Evolutionary conservation across 179 eudicot genomes (phyloP), one percentile per base, ranked within the genome.

Genomic region (Camellia oleifera): DNA sequence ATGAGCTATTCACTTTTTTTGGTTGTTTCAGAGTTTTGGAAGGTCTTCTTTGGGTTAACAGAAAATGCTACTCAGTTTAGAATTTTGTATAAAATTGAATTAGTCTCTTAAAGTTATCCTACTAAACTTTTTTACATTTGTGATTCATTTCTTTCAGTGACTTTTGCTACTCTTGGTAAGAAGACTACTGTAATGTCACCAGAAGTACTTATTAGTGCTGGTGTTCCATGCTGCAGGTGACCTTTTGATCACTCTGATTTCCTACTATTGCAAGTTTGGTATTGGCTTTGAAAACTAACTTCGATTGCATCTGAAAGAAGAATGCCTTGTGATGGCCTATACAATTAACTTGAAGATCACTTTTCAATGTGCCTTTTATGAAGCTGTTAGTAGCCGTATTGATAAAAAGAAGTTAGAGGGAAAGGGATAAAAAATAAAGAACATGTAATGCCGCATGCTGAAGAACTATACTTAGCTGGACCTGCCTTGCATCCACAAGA

Each of bases 211-310:
- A 74, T 91, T 71, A 84, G 76, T 75, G 94, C 98, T 32, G 99
- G 99, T 76, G 89, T 96, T 78, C 98, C 99, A 57, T 96, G 98
- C 84, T 96, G 99, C 99, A 96, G 99, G 99, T 96, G 80, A 88
- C 79, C 61, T 77, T 65, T 62, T n/a, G 53, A 69, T 75, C 20
- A 17, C 17, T 73, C 70, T 42, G 56, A 40, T 60, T 66, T 58
- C 56, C 48, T 78, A 26, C 20, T 71, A 52, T 81, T 66, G 14
- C 7, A 8, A 60, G 42, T 77, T 76, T 46, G 62, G 14, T 50
- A 57, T 67, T 74, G 40, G 77, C 40, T 62, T 5, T 50, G 20
- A 17, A 67, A 71, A 58, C 62, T 69, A 17, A 58, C n/a, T 0
- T 48, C 42, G 40, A 45, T 69, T 48, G 26, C 83, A n/a, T 78